Evolutionary conservation across 2,329 filamentous ascomycete genomes (phyloP).

Genomic region (Fusarium anguioides): DNA sequence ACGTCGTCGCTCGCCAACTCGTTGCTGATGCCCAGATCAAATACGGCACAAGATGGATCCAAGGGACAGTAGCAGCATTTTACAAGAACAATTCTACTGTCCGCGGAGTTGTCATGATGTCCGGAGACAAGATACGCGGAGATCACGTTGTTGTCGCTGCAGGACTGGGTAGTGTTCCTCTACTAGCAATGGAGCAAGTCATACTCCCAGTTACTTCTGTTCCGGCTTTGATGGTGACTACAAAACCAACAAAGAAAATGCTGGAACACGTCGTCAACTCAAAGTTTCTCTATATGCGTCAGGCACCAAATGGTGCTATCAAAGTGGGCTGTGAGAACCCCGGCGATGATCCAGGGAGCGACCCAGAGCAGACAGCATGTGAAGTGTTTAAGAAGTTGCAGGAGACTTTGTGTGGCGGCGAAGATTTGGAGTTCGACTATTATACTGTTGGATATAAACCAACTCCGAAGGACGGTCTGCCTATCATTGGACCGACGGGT

Average conservation of each 20-base stretch:
- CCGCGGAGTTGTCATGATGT: constrained; percentile 3
- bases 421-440: constrained; percentile 3
- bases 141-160: constrained; percentile 29
- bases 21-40: constrained; percentile 9
- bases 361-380: constrained; percentile 17
- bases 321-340: constrained; percentile 27
- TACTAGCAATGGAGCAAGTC: constrained; percentile 8
- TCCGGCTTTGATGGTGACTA: constrained; percentile 25
- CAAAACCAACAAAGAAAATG: background rate
- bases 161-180: constrained; percentile 12
- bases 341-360: constrained; percentile 18
- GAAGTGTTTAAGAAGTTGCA: constrained; percentile 10
- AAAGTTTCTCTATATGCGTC: constrained; percentile 19
- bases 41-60: background rate
- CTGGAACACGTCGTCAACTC: constrained; percentile 21
- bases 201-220: background rate
- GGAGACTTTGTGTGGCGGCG: background rate
- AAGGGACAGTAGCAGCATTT: background rate
- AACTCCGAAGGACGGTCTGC: constrained; percentile 15
- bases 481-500: constrained; percentile 27
- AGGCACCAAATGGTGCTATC: constrained; percentile 21
- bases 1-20: constrained; percentile 20
- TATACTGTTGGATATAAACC: constrained; percentile 27
- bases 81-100: background rate
- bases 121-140: background rate